Percentiles rank a stretch among this genome's conserved stretches.
Evolutionary conservation across 371 early-diverging fungal species (phyloP).

Genomic region (Haplosporangium sp.): DNA sequence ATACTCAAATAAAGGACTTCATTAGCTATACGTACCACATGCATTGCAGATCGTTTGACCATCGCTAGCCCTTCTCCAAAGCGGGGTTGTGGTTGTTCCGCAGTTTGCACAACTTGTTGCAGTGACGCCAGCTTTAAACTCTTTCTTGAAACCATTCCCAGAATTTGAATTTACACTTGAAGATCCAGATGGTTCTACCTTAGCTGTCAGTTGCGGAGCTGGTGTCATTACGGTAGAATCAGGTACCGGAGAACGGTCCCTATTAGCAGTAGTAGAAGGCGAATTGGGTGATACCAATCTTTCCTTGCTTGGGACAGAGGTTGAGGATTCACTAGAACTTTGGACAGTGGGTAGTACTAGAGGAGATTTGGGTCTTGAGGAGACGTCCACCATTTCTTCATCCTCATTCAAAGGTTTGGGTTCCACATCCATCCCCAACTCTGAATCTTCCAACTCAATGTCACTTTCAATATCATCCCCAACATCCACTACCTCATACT

Average conservation of each 20-base stretch:
- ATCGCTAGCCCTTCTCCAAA: slow-evolving; percentile 90
- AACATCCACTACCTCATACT: slow-evolving; percentile 26
- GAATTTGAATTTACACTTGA: slow-evolving; percentile 9
- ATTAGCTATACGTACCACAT: slow-evolving; percentile 75
- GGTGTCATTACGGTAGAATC: slow-evolving; percentile 20
- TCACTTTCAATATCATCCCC: slow-evolving; percentile 20
- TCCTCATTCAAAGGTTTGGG: slow-evolving; percentile 17
- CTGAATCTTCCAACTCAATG: slow-evolving; percentile 13
- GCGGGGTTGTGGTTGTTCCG: slow-evolving; percentile 88
- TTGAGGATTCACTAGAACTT: background rate
- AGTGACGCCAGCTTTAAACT: slow-evolving; percentile 29
- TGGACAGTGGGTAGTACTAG: slow-evolving; percentile 6
- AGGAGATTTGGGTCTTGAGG: slow-evolving; percentile 10
- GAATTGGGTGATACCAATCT: slow-evolving; percentile 13
- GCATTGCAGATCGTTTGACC: slow-evolving; percentile 93
- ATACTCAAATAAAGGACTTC: background rate
- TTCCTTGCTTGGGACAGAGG: slow-evolving; percentile 10
- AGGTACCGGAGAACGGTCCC: slow-evolving; percentile 12
- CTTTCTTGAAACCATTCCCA: slow-evolving; percentile 22
- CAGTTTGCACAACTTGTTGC: slow-evolving; percentile 88
- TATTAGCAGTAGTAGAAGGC: slow-evolving; percentile 14
- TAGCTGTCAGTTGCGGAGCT: slow-evolving; percentile 18
- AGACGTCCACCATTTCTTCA: slow-evolving; percentile 33
- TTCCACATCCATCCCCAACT: slow-evolving; percentile 12
- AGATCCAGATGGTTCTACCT: slow-evolving; percentile 11